A percentile compares a stretch with the other conserved stretches of the same genome.
These are phyloP conservation scores for Ceratocystis lukuohia DNA, from an alignment of 2,329 filamentous ascomycete species.

Conservation along the genomic window DNA sequence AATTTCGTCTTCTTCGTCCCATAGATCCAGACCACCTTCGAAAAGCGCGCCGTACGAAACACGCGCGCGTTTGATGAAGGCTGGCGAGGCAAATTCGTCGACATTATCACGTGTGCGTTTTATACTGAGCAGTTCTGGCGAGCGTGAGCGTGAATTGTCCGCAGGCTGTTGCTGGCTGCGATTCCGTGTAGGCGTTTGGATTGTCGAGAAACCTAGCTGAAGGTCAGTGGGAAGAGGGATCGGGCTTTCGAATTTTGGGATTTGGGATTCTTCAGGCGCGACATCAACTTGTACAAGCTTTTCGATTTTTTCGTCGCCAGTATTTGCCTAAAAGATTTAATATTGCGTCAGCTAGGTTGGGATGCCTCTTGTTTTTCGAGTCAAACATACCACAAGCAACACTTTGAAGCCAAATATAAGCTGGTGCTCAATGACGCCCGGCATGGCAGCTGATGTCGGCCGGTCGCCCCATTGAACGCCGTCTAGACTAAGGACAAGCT, in stretches of 20 bases:
- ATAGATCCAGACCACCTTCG: constrained; percentile 50
- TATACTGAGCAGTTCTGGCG: not conserved
- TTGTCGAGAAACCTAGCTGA: constrained; percentile 17
- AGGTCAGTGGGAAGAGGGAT: constrained; percentile 15
- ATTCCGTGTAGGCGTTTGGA: constrained; percentile 20
- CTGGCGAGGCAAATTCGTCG: constrained; percentile 59
- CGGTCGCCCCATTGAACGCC: constrained; percentile 54
- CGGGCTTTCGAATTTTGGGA: constrained; percentile 21
- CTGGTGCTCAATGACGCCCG: constrained; percentile 46
- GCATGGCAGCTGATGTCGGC: constrained; percentile 34
- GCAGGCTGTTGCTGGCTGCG: constrained; percentile 13
- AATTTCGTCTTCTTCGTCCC: constrained; percentile 45
- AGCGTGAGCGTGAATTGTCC: constrained; percentile 7
- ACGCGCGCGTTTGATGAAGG: constrained; percentile 60
- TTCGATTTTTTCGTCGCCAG: constrained; percentile 21
- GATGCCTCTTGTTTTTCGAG: not conserved
- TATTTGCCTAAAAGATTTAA: constrained; percentile 5
- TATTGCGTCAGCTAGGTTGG: not conserved
- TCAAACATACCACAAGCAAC: constrained; percentile 31
- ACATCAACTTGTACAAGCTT: constrained; percentile 41
- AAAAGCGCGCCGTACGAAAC: constrained; percentile 56
- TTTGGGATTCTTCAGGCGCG: constrained; percentile 21
- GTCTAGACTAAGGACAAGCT: constrained; percentile 53
- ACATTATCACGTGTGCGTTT: constrained; percentile 26
- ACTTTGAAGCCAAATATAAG: constrained; percentile 40